These are phyloP conservation scores for Medicago truncatula DNA, from an alignment of 306 rosid species.

Conservation along the genomic window DNA sequence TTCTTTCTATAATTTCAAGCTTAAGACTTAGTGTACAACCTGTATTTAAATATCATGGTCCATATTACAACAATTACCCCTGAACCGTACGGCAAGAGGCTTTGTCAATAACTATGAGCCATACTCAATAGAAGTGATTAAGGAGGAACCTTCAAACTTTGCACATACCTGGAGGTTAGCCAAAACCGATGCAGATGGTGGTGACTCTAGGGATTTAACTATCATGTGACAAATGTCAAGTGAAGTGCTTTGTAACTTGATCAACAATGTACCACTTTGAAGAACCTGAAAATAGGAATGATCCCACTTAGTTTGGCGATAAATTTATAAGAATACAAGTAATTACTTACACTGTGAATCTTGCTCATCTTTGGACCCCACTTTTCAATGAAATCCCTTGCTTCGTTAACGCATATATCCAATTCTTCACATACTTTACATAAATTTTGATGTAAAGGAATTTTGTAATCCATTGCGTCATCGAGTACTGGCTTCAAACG, in stretches of 20 bases:
- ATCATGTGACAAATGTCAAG: constrained; percentile 70
- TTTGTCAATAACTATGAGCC: no score
- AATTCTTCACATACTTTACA: constrained; percentile 74
- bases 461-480: constrained; percentile 62
- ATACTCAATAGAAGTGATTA: neutral
- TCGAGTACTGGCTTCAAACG: constrained; percentile 86
- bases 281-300: constrained; percentile 64
- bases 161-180: constrained; percentile 76
- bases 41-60: no score
- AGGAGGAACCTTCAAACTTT: constrained; percentile 34
- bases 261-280: constrained; percentile 68
- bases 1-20: no score
- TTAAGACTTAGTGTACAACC: no score
- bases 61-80: no score
- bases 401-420: constrained; percentile 73
- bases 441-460: constrained; percentile 57
- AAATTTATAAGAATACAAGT: constrained; percentile 8
- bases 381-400: constrained; percentile 80
- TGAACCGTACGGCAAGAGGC: no score
- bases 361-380: constrained; percentile 91
- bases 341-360: constrained; percentile 70
- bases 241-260: constrained; percentile 63
- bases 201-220: constrained; percentile 61
- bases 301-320: constrained; percentile 24
- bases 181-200: constrained; percentile 67